Evolutionary conservation across 2,329 filamentous ascomycete species (phyloP), one percentile per base, ranked within the genome.

Genomic region (Macroventuria anomochaeta): DNA sequence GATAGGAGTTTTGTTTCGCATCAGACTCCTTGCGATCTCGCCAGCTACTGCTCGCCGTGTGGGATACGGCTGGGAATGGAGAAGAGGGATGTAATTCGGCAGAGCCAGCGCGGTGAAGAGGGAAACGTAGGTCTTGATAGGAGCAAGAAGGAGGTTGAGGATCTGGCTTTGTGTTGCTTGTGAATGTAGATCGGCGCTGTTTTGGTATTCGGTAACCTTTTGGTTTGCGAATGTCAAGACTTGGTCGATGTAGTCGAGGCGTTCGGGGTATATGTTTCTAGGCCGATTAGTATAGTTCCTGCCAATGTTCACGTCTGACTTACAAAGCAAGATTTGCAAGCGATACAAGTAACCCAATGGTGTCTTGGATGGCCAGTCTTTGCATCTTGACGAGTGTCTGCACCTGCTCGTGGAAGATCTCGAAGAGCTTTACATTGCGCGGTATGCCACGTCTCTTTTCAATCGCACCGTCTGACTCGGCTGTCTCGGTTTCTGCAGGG

Each of bases 391-490:
- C 93, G 44, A 99, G 81, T 68, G 93, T 93, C 70, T 96, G 89
- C 58, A 97, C 95, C 75, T 97, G 95, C 44, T 92, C 88, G 70
- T 97, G 96, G 81, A 97, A 99, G 55, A 97, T 91, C 76, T 97
- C 93, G 74, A 97, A 97, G 20, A 99, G 84, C 76, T 91, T 93
- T 53, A 96, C 87, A 66, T 91, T 88, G 46, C 87, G 83, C 0
- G 88, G 88, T 61, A 91, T 90, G 17, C 85, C 81, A 42, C 79
- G 77, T 20, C 71, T 73, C 67, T 78, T 83, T 70, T 72, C 77
- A 39, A 65, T 68, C 4, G 77, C 74, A 21, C 75, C 78, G 34
- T 79, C 79, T 34, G 71, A 68, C 51, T 74, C 76, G 33, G 72
- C 68, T 57, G 68, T 59, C 49, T 76, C 75, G 10, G 71, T 73